A percentile compares a stretch with the other conserved stretches of the same genome.
Conservation (phyloP, 768 basidiomycete genomes). For the Russula olivacea region DNA sequence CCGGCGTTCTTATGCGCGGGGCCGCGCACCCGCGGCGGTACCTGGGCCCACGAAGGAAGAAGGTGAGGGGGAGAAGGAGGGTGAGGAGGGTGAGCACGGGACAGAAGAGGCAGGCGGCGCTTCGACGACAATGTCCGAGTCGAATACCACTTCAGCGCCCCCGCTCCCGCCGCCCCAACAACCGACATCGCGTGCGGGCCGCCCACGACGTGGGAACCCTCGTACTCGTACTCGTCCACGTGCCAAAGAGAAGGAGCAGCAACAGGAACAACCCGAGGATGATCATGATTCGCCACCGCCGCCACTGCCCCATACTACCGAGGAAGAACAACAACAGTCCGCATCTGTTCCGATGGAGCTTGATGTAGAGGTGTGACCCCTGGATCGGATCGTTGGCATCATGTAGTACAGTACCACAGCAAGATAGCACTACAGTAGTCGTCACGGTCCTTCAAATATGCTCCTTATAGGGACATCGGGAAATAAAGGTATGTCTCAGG, state of each 20-base stretch:
- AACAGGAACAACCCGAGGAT: neutral
- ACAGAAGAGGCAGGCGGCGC: neutral
- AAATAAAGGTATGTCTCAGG: neutral
- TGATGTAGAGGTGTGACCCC: slow-evolving; percentile 32
- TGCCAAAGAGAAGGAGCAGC: slow-evolving; percentile 16
- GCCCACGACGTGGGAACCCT: slow-evolving; percentile 7
- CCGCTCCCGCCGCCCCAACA: neutral
- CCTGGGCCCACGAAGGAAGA: neutral
- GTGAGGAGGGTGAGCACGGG: neutral
- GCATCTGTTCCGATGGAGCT: slow-evolving; percentile 36
- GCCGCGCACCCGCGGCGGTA: slow-evolving; percentile 14
- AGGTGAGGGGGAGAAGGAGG: neutral
- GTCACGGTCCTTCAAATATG: neutral
- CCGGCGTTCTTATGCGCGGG: neutral
- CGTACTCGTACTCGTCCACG: slow-evolving; percentile 5
- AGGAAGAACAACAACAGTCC: slow-evolving; percentile 8
- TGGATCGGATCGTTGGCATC: neutral
- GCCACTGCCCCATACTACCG: slow-evolving; percentile 1
- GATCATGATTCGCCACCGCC: slow-evolving; percentile 18
- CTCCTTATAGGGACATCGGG: neutral
- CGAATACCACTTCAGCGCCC: neutral
- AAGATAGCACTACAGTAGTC: neutral
- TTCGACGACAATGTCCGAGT: neutral
- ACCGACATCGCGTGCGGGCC: slow-evolving; percentile 3
- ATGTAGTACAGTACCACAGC: neutral